Evolutionary conservation across 2,329 filamentous ascomycete genomes (phyloP).

Genomic region (Torrubiellomyces zombiae): DNA sequence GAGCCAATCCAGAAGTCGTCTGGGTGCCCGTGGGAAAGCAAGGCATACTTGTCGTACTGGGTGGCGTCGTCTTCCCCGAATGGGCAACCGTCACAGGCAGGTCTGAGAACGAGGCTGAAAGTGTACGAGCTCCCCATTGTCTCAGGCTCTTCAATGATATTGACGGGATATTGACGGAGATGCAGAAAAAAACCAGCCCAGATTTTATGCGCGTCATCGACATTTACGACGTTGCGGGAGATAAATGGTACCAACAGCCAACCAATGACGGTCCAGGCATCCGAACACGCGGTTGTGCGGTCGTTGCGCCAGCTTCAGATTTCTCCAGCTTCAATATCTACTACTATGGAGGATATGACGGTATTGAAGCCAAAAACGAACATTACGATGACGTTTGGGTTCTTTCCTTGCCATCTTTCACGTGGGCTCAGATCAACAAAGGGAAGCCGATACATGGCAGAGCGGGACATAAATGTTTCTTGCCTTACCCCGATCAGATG

Average conservation of each 20-base stretch:
- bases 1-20: constrained; percentile 48
- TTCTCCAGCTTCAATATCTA: constrained; percentile 67
- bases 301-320: constrained; percentile 55
- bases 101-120: constrained; percentile 14
- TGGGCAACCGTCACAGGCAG: constrained; percentile 17
- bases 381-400: constrained; percentile 62
- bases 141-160: no score
- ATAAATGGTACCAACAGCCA: constrained; percentile 52
- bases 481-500: constrained; percentile 66
- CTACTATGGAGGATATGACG: constrained; percentile 64
- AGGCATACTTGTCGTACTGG: constrained; percentile 62
- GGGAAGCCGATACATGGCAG: constrained; percentile 38
- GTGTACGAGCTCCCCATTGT: no score
- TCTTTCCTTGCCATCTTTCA: constrained; percentile 63
- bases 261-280: constrained; percentile 43
- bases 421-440: constrained; percentile 44
- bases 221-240: constrained; percentile 56
- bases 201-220: constrained; percentile 57
- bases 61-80: constrained; percentile 50
- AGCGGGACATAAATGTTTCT: constrained; percentile 59
- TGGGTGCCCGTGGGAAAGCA: constrained; percentile 65
- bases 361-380: constrained; percentile 19
- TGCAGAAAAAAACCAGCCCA: constrained; percentile 45
- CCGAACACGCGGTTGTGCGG: constrained; percentile 52
- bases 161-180: constrained; percentile 1